phyloP scores from a whole-genome alignment of 2,329 filamentous ascomycete species.

The Fusarium austroafricanum region DNA sequence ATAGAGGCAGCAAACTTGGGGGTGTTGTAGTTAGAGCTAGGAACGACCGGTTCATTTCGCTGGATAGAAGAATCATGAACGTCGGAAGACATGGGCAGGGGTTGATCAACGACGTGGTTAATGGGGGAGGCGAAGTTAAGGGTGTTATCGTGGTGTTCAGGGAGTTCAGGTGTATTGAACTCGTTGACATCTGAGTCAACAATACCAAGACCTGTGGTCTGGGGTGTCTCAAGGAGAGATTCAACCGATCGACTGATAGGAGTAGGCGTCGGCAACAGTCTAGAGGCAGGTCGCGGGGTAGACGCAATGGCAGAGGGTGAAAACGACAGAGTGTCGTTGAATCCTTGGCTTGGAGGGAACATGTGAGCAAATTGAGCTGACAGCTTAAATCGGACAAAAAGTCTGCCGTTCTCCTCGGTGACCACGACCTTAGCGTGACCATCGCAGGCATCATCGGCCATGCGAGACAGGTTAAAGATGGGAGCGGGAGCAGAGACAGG shows the following conservation, averaged over 20 bases:
- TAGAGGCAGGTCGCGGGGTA: neutral
- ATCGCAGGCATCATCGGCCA: slow-evolving; percentile 44
- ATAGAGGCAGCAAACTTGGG: slow-evolving; percentile 1
- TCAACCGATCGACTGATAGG: slow-evolving; percentile 11
- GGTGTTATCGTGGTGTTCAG: slow-evolving; percentile 2
- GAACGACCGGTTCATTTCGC: neutral
- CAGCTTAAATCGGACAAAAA: slow-evolving; percentile 55
- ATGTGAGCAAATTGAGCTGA: slow-evolving; percentile 47
- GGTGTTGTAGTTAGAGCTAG: neutral
- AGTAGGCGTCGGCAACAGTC: slow-evolving; percentile 2
- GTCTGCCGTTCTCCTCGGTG: slow-evolving; percentile 45
- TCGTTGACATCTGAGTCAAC: neutral
- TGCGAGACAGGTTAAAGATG: slow-evolving; percentile 44
- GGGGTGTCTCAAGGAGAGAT: slow-evolving; percentile 8
- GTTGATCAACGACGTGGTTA: neutral
- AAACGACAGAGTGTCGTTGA: slow-evolving; percentile 41
- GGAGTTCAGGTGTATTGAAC: slow-evolving; percentile 25
- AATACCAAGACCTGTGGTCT: slow-evolving; percentile 6
- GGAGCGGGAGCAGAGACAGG: slow-evolving; percentile 32
- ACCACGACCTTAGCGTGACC: slow-evolving; percentile 50
- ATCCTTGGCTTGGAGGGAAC: slow-evolving; percentile 48
- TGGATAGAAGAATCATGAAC: neutral
- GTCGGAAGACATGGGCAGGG: slow-evolving; percentile 2
- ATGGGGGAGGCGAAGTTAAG: neutral
- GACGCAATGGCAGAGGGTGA: neutral